Conservation (phyloP, 768 basidiomycete genomes). For the Mycena crocata region DNA sequence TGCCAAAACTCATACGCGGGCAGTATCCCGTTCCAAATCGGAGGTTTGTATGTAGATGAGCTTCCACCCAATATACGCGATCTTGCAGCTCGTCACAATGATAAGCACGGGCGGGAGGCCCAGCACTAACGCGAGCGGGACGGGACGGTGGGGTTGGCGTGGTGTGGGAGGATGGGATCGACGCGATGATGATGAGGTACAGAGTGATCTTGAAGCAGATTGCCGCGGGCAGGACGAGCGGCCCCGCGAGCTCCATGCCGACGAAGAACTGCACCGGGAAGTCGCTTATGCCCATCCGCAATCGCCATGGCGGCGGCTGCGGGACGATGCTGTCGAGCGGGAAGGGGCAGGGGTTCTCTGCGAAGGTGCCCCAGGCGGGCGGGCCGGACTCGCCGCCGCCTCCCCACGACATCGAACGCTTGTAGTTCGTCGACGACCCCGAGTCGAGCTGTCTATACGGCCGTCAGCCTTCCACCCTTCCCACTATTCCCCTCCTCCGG, state of each 20-base stretch:
- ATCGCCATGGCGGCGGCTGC: slow-evolving; percentile 96
- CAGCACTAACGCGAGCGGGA: slow-evolving; percentile 92
- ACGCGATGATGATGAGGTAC: slow-evolving; percentile 93
- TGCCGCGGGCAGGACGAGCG: slow-evolving; percentile 95
- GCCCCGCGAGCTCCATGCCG: slow-evolving; percentile 97
- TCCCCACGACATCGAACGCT: slow-evolving; percentile 75
- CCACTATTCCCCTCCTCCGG: slow-evolving; percentile 71
- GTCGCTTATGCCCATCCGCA: slow-evolving; percentile 97
- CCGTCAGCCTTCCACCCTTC: slow-evolving; percentile 63
- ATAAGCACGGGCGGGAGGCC: slow-evolving; percentile 97
- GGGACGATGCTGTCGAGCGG: slow-evolving; percentile 90
- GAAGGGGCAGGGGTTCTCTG: slow-evolving; percentile 89
- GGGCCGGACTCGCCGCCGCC: slow-evolving; percentile 45
- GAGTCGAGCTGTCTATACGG: slow-evolving; percentile 78
- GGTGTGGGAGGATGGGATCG: slow-evolving; percentile 85
- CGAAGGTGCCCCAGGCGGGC: slow-evolving; percentile 57
- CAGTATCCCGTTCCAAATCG: slow-evolving; percentile 96
- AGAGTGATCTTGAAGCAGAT: slow-evolving; percentile 98
- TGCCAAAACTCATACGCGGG: slow-evolving; percentile 99
- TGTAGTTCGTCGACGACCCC: slow-evolving; percentile 59
- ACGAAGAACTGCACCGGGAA: slow-evolving; percentile 99
- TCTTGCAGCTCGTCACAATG: slow-evolving; percentile 93
- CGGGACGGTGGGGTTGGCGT: slow-evolving; percentile 87
- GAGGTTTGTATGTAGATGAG: slow-evolving; percentile 91
- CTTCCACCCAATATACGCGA: slow-evolving; percentile 98